Base-by-base conservation (phyloP, 306 rosid genomes). In the Vigna unguiculata region DNA sequence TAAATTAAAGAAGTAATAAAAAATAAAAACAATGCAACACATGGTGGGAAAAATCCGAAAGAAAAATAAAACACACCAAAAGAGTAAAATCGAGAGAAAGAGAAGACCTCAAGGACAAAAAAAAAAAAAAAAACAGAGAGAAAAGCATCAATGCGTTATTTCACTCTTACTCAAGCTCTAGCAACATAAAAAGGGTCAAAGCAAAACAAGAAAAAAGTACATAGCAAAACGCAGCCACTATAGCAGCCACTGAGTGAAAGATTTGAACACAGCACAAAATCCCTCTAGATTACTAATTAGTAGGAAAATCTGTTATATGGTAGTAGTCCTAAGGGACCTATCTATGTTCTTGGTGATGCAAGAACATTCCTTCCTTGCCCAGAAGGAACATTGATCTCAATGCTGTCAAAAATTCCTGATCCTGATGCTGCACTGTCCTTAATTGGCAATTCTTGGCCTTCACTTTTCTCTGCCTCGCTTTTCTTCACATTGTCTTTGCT, bases 381-480 rank as follows among this genome's bases (percentile, higher is more conserved):
- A 49, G 43, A 58, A 22, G 78, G 69, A 78, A 81, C 88, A 67
- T 59, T 76, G 41, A 80, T 74, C 68, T 78, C 84, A 72, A 80
- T 54, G 49, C 61, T 64, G 36, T 81, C 73, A 82, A 76, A 87
- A 76, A n/a, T 72, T 63, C 77, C 69, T 46, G 72, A 43, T 51
- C 75, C 81, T 78, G 88, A 64, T 69, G 14, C 86, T 20, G 49
- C 24, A 2, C 25, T 63, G 47, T 74, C 83, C 15, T 85, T 90
- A 64, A 92, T 69, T 19, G 98, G 97, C 83, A 95, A 83, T 51
- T 92, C 89, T 11, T 77, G 89, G 5, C 60, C 87, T 54, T 67
- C 86, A 58, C 14, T 63, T 78, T 83, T 80, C 68, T 53, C 82
- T 47, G 40, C 52, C 0, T 28, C 82, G 5, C 38, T 59, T 69